Evolutionary conservation across 306 rosid genomes (phyloP), one percentile per base, ranked within the genome.

Genomic region (Erythrophleum fordii): DNA sequence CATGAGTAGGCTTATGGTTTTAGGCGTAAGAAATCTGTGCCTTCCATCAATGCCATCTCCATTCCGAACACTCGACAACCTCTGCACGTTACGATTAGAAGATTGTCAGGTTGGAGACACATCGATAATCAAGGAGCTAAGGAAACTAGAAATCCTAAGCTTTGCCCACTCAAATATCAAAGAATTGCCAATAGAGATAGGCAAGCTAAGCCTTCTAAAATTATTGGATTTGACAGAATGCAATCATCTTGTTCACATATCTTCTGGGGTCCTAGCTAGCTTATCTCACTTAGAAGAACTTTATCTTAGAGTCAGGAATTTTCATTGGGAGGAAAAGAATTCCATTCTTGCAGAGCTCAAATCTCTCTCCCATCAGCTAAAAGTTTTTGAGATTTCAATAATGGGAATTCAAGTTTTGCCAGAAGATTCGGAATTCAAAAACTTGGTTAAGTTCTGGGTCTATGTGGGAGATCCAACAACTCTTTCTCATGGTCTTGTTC

Each of bases 151-250:
- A 69, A 68, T 73, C 23, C 80, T 83, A 5, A 83, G 83, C 49
- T 78, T 83, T 48, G 72, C 80, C 26, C 8, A 73, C 73, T 83
- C 86, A 45, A 56, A 56, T 56, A 83, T 83, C 44, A 69, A 73
- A 46, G 17, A n/a, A 42, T 7, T 78, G n/a, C 83, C 83, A 11
- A 26, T 4, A 45, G 80, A 78, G 73, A 78, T 78, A 12, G 83
- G 86, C 0, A 73, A 83, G 20, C 56, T 83, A 28, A 35, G 9
- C 11, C 17, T 67, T 1, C 51, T 83, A 49, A 56, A 72, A 20
- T 49, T 83, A 26, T 76, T 81, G 77, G 81, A 81, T 69, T 68
- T 81, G 49, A 81, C 81, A 1, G 72, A 48, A 45, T 83, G 86
- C 1, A 48, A 83, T 46, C 0, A 34, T 56, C 86, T 78, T 26